phyloP scores from a whole-genome alignment of 2,329 filamentous ascomycete genomes.

The Dactylellina sp. region DNA sequence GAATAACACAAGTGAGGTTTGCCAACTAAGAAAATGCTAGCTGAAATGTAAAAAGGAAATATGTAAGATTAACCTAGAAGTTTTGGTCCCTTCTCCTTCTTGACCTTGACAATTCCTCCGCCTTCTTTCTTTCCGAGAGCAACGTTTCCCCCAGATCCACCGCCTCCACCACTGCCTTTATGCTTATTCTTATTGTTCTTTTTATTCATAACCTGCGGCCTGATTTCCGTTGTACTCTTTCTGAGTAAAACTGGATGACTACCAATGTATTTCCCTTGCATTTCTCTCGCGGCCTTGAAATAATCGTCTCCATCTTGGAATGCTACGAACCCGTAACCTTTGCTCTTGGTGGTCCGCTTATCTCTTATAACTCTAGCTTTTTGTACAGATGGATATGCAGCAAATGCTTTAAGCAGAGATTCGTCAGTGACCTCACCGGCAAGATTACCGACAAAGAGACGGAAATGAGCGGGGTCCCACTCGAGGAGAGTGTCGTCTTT shows the following conservation, averaged over 20 bases:
- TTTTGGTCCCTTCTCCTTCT: slow-evolving; percentile 56
- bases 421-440: slow-evolving; percentile 98
- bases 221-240: slow-evolving; percentile 92
- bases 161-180: slow-evolving; percentile 37
- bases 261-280: slow-evolving; percentile 99
- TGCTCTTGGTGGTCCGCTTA: slow-evolving; percentile 95
- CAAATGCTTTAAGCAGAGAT: slow-evolving; percentile 91
- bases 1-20: slow-evolving; percentile 8
- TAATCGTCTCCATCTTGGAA: slow-evolving; percentile 96
- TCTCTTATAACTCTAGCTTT: slow-evolving; percentile 95
- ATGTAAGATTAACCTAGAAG: slow-evolving; percentile 33
- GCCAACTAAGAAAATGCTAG: no score
- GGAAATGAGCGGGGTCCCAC: slow-evolving; percentile 94
- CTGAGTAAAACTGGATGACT: slow-evolving; percentile 90
- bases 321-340: slow-evolving; percentile 95
- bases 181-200: slow-evolving; percentile 66
- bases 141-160: slow-evolving; percentile 20
- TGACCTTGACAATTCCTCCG: slow-evolving; percentile 36
- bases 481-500: slow-evolving; percentile 87
- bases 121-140: slow-evolving; percentile 45
- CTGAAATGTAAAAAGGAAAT: no score
- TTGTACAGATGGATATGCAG: slow-evolving; percentile 85
- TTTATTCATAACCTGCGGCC: slow-evolving; percentile 76
- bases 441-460: slow-evolving; percentile 95
- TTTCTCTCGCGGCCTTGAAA: slow-evolving; percentile 94